Conservation (phyloP, 2,329 filamentous ascomycete genomes). For the Phaeoacremonium minimum region DNA sequence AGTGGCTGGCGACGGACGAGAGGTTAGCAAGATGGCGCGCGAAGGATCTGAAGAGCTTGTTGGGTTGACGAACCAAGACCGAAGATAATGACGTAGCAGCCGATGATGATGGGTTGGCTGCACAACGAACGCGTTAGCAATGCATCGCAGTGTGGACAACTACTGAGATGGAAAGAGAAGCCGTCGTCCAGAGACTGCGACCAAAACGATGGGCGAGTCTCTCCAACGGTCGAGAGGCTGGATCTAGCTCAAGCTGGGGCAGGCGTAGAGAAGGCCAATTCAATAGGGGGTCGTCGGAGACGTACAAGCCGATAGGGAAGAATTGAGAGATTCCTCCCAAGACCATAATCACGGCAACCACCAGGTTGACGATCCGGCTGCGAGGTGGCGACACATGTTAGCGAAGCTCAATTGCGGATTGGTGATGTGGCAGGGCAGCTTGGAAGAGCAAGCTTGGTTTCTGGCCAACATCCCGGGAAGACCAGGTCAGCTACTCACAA, state of each 20-base stretch:
- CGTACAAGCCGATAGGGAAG: conserved; percentile 58
- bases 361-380: conserved; percentile 94
- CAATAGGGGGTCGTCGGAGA: conserved; percentile 30
- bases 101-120: conserved; percentile 72
- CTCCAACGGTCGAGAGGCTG: too few species aligned
- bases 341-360: conserved; percentile 79
- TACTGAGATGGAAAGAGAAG: too few species aligned
- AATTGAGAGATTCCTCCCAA: conserved; percentile 76
- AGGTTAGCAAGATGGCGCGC: neutral
- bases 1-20: conserved; percentile 3
- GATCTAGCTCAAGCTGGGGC: too few species aligned
- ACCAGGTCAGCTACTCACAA: conserved; percentile 59
- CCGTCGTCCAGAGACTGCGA: too few species aligned
- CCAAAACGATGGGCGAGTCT: too few species aligned
- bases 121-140: too few species aligned
- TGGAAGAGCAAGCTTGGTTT: neutral
- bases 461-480: conserved; percentile 7
- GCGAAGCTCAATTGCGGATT: conserved; percentile 11
- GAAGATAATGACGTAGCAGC: conserved; percentile 85
- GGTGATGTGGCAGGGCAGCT: neutral
- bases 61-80: conserved; percentile 62
- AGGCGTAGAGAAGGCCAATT: neutral
- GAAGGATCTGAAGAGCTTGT: neutral
- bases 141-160: too few species aligned
- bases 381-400: conserved; percentile 21